Evolutionary conservation across 192 early-diverging fungal genomes (phyloP), one percentile per base, ranked within the genome.

Genomic region (Umbelopsis ramanniana): DNA sequence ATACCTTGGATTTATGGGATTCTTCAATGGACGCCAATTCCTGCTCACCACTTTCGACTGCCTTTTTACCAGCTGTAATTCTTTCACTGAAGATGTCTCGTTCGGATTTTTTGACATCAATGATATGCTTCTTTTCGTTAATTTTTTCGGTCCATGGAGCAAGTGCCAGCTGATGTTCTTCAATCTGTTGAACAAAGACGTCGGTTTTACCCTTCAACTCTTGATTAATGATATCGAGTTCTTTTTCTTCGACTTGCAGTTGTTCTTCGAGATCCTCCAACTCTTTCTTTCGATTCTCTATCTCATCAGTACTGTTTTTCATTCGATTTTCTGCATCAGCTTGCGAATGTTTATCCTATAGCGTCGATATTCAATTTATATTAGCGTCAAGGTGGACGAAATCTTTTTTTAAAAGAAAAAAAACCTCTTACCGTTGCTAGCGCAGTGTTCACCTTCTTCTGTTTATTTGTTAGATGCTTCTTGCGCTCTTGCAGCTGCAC

Each of bases 131-230:
- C 66, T 89, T 89, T 33, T 72, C 88, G 55, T 90, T 90, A 73
- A 95, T 89, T 77, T 90, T 92, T 70, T 96, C 94, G 48, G 83
- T 84, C 93, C 93, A 96, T 2, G 97, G 98, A 6, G 89, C 90
- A 21, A 98, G 80, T 69, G 94, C 88, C 26, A 86, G 87, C 77
- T 99, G 94, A 71, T 94, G 88, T 57, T 91, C 83, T 74, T 94
- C 94, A 22, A 99, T 96, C 50, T 94, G 78, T 29, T 82, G 76
- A 48, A 94, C 89, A 72, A 93, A 91, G n/a, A 68, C 84, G 40
- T 94, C 89, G 0, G 98, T 97, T 77, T 98, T 98, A 46, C 92
- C 93, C 83, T 89, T 87, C 57, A 98, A 81, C 46, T 90, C 84
- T 73, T 91, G 85, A 43, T 85, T 84, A 67, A 99, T 95, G 33